Base-by-base conservation (phyloP, 768 basidiomycete species). In the Nidularia pulvinata region DNA sequence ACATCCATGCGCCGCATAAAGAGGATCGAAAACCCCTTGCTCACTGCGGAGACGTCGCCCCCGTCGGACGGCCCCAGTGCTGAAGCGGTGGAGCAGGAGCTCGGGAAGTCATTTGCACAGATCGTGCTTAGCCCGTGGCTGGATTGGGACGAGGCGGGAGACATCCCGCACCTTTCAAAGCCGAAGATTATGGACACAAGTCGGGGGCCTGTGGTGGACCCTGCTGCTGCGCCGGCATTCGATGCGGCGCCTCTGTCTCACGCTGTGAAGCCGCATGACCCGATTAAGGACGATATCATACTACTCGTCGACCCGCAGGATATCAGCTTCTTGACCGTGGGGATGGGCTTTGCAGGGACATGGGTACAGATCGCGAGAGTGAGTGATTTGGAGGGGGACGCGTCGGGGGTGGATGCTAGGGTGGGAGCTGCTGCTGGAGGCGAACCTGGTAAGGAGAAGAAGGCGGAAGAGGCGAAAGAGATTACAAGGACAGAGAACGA, bases 291-390 rank as follows among this genome's bases (percentile, higher is more conserved):
- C 55, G 77, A 73, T 35, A 86, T 92, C 62, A 77, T 74, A 13
- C 70, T 89, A 7, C 73, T 88, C 19, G 69, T 89, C 10, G 74
- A 80, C 36, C 76, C 79, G 5, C 66, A 67, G 6, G 59, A 75
- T 0, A 63, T 80, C 6, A 70, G 77, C 1, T 66, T 68, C 36
- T 59, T 88, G 36, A 59, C 63, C 4, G 68, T 75, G 5, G 85
- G 86, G 4, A 78, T 90, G 72, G 85, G 84, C 0, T 57, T 91
- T 11, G 79, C 77, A 3, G 87, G 81, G 16, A 80, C 83, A 46
- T 91, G 84, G 81, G 81, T 90, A 19, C 88, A 92, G 68, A 73
- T 90, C 10, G 82, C 69, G 32, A 76, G 82, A 33, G 64, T 57
- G 25, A 61, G 66, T 52, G 66, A 67, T 25, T 48, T 63, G 11